Base-by-base conservation (phyloP, 2,329 filamentous ascomycete genomes). In the Xylariales sp. region DNA sequence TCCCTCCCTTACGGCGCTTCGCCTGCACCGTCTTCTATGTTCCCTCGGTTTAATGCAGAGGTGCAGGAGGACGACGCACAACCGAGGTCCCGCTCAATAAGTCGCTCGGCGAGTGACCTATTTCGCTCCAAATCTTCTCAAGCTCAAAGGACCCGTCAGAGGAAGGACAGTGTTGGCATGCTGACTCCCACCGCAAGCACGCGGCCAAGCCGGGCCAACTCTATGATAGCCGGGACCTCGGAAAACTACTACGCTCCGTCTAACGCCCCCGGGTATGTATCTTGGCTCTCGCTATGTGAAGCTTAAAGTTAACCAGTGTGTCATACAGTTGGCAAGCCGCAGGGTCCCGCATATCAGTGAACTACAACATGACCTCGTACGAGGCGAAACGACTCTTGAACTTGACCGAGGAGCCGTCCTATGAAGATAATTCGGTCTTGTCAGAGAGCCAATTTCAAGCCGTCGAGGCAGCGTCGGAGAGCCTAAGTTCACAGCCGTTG, bases 381-480 rank as follows among this genome's bases (percentile, higher is more conserved):
- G 68, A 69, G 49, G 63, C 67, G n/a, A 62, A 66, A 46, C 62
- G 66, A 5, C 49, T 72, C 7, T 51, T 71, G 28, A 66, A 66
- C 38, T 51, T 68, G 21, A 56, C 56, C 12, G 65, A 66, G 45
- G 60, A 63, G 12, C 49, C 57, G 4, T 41, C 50, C 5, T 46
- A 59, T 20, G 62, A 66, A 40, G 53, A 61, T 18, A 55, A 51
- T 11, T 59, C 60, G 4, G 48, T 56, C 24, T 47, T 58, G 28
- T 65, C 62, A 0, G 68, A 68, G 15, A 59, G 53, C 46, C 57
- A 52, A 24, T 54, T 57, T 31, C 56, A 60, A 14, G 46, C 61
- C 27, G 58, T 58, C 7, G 59, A 60, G 34, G 51, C 53, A 10
- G 64, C 63, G 8, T 60, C 63, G 56, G 66, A 61, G 43, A 64